Base-by-base conservation (phyloP, 2,329 filamentous ascomycete species). In the Colletotrichum sojae region DNA sequence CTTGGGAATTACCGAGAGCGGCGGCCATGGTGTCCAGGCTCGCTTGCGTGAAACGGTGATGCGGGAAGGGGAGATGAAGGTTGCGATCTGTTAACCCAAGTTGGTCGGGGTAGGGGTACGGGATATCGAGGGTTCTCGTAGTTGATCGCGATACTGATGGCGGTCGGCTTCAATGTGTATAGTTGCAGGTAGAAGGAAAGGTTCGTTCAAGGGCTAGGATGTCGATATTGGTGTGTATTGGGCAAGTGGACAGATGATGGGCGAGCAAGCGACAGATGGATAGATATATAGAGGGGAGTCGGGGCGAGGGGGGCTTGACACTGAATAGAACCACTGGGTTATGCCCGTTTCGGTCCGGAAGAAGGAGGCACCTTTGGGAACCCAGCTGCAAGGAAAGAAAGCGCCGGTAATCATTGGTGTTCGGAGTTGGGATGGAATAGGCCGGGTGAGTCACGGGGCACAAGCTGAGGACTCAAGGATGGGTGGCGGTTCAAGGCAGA, bases 1-100 rank as follows among this genome's bases (percentile, higher is more conserved):
- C 40, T 13, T 61, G 63, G 16, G 68, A 63, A 31, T 76, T 73
- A 59, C 71, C 67, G 18, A 65, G 53, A 66, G 74, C 63, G 39
- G 76, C 71, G 39, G 76, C 71, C 76, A 78, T 79, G 46, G 22
- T 51, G 39, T 10, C 39, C n/a, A 6, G 27, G 31, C 31, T 36
- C 31, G 6, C 31, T 36, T 10, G 31, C 10, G 22, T 25, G 22
- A 25, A 36, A 36, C 8, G 31, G 31, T 36, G 10, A 9, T 36
- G 31, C 31, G 31, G 31, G 31, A 36, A 36, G 31, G 10, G 31
- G 31, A 12, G 10, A 36, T 36, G 10, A 10, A 36, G 8, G 31
- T 36, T 36, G 8, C 10, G 31, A 10, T 36, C 22, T 36, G 31
- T 9, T 10, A 36, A 36, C 31, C 31, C 8, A 10, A 9, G 2